Evolutionary conservation across 2,329 filamentous ascomycete species (phyloP), one percentile per base, ranked within the genome.

Genomic region (Orbilia ellipsospora): DNA sequence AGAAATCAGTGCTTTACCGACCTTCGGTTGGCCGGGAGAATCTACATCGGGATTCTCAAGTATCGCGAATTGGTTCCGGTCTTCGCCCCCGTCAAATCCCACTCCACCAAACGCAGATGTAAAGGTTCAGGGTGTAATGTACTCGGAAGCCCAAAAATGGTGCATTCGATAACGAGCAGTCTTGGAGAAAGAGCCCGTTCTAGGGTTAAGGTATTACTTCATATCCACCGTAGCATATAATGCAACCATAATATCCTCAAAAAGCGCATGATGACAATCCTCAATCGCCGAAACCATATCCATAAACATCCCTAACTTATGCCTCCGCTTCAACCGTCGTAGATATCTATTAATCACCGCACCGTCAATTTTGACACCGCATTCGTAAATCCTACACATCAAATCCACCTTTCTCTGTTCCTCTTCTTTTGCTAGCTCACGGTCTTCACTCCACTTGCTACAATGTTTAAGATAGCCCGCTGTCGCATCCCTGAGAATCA

Each of bases 401-500:
- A 75, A 31, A 56, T 69, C 72, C 20, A 75, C 64, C 12, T 75
- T 75, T 50, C 65, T 69, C 16, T 65, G 72, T 42, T 75, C 72
- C n/a, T 69, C 72, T 2, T 31, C 72, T 18, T 6, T 36, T 5
- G 64, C 64, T 13, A 45, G 13, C 7, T 61, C 72, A 15, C 52
- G 26, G 55, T 75, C 72, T 4, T 42, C 5, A 15, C 36, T 40
- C 72, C 72, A 75, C 13, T 4, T 48, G 0, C 59, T 40, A 16
- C 64, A 69, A 8, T 55, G 31, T 12, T 12, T 26, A 23, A 75
- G 44, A 36, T 75, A 69, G 2, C 61, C 61, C 8, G 64, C 48
- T 2, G 54, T 56, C 20, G 59, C 60, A 4, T 40, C 26, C 0
- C 54, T 56, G 26, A 75, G 28, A 4, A 64, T 59, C 18, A 3